Conservation (phyloP, 345 rosid species). For the Punica granatum region DNA sequence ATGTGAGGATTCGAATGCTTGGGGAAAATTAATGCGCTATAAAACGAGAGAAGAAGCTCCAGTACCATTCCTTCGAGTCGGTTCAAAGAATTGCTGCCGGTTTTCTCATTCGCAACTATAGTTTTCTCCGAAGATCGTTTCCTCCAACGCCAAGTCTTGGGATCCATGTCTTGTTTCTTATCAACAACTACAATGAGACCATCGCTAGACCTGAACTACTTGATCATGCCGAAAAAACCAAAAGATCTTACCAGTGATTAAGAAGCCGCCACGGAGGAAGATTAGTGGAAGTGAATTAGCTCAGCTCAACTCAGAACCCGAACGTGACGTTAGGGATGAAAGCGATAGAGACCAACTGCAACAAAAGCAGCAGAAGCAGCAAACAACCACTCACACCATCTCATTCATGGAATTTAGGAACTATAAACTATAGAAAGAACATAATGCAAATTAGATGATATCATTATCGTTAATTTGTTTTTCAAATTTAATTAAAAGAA, state of each 20-base stretch:
- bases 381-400: neutral
- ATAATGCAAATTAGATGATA: neutral
- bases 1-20: neutral
- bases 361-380: neutral
- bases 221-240: neutral
- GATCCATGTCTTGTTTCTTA: conserved; percentile 38
- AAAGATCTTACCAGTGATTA: neutral
- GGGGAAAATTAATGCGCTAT: neutral
- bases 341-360: neutral
- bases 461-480: neutral
- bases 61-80: neutral
- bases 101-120: conserved; percentile 30
- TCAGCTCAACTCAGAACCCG: neutral
- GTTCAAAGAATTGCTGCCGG: conserved; percentile 11
- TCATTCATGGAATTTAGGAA: neutral
- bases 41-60: neutral
- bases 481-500: neutral
- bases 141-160: conserved; percentile 57
- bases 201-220: neutral
- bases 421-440: neutral
- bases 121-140: conserved; percentile 54
- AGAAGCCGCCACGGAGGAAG: no score
- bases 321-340: neutral
- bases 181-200: neutral
- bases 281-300: no score